phyloP scores from a whole-genome alignment of 257 asterid genomes.

The Ocimum tenuiflorum region DNA sequence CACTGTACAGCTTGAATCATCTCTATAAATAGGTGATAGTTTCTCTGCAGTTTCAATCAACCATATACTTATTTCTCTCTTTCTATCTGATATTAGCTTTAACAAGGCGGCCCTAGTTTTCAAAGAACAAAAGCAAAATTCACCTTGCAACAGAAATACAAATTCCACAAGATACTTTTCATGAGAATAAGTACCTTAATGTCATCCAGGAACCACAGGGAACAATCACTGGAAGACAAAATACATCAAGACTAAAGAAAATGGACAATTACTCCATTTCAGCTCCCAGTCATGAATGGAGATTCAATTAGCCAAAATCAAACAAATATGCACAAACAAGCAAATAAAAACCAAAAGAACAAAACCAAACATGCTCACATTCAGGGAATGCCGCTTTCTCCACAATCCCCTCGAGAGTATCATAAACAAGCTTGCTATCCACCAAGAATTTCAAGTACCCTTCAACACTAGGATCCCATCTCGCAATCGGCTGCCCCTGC shows the following conservation, averaged over 20 bases:
- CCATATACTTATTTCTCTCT: no score
- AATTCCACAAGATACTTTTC: neutral
- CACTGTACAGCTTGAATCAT: no score
- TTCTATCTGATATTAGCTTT: no score
- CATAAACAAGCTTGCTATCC: constrained; percentile 85
- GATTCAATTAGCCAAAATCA: neutral
- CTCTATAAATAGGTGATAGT: no score
- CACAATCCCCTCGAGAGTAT: constrained; percentile 75
- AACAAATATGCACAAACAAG: neutral
- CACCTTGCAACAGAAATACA: constrained; percentile 9
- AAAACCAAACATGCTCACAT: constrained; percentile 46
- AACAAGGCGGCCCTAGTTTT: no score
- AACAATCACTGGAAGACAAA: neutral
- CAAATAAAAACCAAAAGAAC: neutral
- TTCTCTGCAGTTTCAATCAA: no score
- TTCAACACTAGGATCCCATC: constrained; percentile 73
- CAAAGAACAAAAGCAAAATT: neutral
- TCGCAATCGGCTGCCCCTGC: constrained; percentile 54
- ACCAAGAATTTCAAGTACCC: constrained; percentile 91
- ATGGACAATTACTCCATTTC: neutral
- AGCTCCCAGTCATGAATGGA: neutral
- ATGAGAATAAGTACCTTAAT: neutral
- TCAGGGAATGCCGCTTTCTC: constrained; percentile 64
- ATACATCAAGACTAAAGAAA: neutral
- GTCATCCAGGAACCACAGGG: no score